Conservation (phyloP, 768 basidiomycete species). For the Gelatoporia subvermispora region DNA sequence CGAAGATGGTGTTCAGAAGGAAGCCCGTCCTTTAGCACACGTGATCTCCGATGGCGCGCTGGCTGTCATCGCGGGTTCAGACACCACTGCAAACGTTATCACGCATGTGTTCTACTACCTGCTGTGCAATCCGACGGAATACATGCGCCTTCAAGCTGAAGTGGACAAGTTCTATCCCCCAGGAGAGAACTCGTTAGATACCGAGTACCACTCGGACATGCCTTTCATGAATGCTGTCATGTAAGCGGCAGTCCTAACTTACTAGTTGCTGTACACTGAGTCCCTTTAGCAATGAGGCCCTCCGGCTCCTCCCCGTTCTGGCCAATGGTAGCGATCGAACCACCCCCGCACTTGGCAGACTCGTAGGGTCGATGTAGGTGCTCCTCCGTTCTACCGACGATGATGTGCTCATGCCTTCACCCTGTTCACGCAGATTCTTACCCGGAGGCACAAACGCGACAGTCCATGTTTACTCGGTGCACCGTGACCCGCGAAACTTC, state of each 20-base stretch:
- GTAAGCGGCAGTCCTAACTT: conserved; percentile 17
- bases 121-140: conserved; percentile 13
- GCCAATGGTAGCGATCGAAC: conserved; percentile 35
- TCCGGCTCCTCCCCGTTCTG: conserved; percentile 41
- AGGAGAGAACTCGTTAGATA: conserved; percentile 16
- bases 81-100: conserved; percentile 23
- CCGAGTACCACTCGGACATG: conserved; percentile 21
- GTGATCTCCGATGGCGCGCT: conserved; percentile 34
- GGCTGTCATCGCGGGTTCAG: conserved; percentile 25
- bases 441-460: conserved; percentile 27
- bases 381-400: too few relatives aligned
- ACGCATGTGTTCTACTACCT: conserved; percentile 20
- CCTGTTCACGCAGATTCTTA: conserved; percentile 20
- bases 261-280: conserved; percentile 6
- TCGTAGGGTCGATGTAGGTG: neutral
- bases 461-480: conserved; percentile 37
- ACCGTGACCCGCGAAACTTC: conserved; percentile 43
- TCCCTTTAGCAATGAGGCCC: conserved; percentile 37
- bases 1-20: neutral
- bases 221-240: conserved; percentile 32
- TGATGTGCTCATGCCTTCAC: neutral
- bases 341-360: conserved; percentile 22
- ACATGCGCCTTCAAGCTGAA: conserved; percentile 16
- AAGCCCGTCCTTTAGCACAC: conserved; percentile 20
- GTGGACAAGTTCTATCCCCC: conserved; percentile 18